Conservation (phyloP, 2,329 filamentous ascomycete species). For the Beauveria brongniartii region DNA sequence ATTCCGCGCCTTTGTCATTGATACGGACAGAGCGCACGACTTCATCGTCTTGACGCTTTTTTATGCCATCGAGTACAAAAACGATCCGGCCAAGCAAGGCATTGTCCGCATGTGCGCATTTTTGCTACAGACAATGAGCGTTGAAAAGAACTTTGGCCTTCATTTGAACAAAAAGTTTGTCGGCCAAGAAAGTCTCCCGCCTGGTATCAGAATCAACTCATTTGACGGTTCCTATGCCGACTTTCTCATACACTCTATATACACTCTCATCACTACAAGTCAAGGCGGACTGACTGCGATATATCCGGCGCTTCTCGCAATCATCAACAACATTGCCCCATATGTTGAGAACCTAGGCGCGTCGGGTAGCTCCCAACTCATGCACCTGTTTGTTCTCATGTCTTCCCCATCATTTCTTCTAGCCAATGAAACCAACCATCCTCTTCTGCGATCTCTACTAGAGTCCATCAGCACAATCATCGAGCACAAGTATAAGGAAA, state of each 20-base stretch:
- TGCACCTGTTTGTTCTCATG: constrained; percentile 88
- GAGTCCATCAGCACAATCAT: constrained; percentile 86
- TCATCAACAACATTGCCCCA: constrained; percentile 88
- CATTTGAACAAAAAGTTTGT: constrained; percentile 86
- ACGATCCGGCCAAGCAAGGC: constrained; percentile 80
- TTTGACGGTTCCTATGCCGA: constrained; percentile 91
- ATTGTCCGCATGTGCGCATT: constrained; percentile 97
- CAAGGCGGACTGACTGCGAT: constrained; percentile 86
- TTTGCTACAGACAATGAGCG: constrained; percentile 86
- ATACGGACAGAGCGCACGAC: constrained; percentile 87
- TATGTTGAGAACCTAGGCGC: constrained; percentile 71
- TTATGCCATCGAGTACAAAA: constrained; percentile 84
- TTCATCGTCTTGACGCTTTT: constrained; percentile 86
- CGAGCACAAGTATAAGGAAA: constrained; percentile 78
- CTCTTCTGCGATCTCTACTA: constrained; percentile 69
- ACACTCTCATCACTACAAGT: constrained; percentile 81
- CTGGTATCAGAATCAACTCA: constrained; percentile 69
- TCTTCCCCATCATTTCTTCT: constrained; percentile 87
- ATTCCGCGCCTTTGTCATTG: constrained; percentile 93
- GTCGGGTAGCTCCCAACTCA: constrained; percentile 68
- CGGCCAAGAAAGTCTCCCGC: constrained; percentile 78
- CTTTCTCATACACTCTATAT: constrained; percentile 91
- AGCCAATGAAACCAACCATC: constrained; percentile 85
- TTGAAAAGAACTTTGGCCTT: constrained; percentile 82
- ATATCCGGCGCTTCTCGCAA: constrained; percentile 83